phyloP scores from a whole-genome alignment of 371 early-diverging fungal species.

The Chytridium lagenaria region DNA sequence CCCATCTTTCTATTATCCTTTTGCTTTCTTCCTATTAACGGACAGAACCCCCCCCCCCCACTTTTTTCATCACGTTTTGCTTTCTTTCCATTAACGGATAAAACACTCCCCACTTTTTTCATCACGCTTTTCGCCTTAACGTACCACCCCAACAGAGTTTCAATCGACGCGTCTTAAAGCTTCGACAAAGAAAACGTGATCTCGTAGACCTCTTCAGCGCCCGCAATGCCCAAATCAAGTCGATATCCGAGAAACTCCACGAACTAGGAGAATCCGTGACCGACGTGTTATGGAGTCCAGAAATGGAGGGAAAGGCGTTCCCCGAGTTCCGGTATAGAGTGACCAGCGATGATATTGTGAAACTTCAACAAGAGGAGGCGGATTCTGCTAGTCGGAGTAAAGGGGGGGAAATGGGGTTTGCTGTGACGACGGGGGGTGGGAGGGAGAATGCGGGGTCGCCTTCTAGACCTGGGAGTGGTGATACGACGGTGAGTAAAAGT shows the following conservation, averaged over 20 bases:
- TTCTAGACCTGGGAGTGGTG: slow-evolving; percentile 13
- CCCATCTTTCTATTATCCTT: no score
- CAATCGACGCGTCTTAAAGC: slow-evolving; percentile 49
- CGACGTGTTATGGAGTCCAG: slow-evolving; percentile 29
- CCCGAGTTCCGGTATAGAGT: slow-evolving; percentile 53
- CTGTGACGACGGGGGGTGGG: slow-evolving; percentile 7
- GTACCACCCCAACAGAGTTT: slow-evolving; percentile 45
- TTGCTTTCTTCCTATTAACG: no score
- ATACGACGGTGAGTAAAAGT: neutral
- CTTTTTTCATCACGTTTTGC: no score
- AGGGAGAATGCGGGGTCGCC: neutral
- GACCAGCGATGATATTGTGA: slow-evolving; percentile 46
- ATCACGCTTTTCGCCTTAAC: neutral
- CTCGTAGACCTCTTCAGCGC: slow-evolving; percentile 38
- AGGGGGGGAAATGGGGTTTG: slow-evolving; percentile 45
- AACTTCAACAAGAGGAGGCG: slow-evolving; percentile 43
- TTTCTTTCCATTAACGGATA: no score
- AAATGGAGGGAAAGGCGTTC: slow-evolving; percentile 48
- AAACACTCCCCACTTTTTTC: no score
- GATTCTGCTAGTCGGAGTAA: slow-evolving; percentile 25
- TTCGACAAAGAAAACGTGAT: slow-evolving; percentile 45
- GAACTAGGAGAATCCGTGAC: slow-evolving; percentile 35
- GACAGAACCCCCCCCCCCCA: no score
- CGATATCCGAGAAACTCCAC: slow-evolving; percentile 42
- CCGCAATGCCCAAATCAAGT: slow-evolving; percentile 29